Percentiles rank a stretch among this genome's conserved stretches.
Conservation (phyloP, 768 basidiomycete species). For the Floccularia luteovirens region DNA sequence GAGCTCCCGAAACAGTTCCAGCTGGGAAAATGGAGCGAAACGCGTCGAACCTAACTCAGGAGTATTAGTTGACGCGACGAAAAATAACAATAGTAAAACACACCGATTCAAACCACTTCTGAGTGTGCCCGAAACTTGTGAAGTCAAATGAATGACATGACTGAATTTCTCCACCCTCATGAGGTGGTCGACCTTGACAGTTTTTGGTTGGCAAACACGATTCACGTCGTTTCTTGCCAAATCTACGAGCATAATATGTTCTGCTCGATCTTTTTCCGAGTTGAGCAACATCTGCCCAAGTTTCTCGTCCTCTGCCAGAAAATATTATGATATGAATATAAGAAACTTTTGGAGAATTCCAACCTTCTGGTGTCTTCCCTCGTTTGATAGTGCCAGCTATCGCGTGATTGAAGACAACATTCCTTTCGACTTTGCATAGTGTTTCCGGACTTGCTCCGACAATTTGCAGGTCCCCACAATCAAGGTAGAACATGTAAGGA, state of each 20-base stretch:
- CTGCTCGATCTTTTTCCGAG: conserved; percentile 93
- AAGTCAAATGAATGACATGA: conserved; percentile 96
- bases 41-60: conserved; percentile 74
- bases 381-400: conserved; percentile 93
- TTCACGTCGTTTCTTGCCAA: conserved; percentile 98
- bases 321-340: conserved; percentile 7
- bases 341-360: conserved; percentile 12
- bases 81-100: background rate
- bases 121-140: conserved; percentile 84
- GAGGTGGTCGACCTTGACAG: conserved; percentile 92
- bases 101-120: conserved; percentile 82
- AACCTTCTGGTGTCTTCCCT: conserved; percentile 82
- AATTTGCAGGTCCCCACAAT: conserved; percentile 88
- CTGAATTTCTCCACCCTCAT: conserved; percentile 95
- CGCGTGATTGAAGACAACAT: conserved; percentile 94
- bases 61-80: conserved; percentile 4
- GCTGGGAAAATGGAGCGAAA: conserved; percentile 99
- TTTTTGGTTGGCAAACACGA: conserved; percentile 89
- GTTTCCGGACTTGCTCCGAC: conserved; percentile 99
- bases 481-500: conserved; percentile 98
- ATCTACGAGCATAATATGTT: conserved; percentile 99
- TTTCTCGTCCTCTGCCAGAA: conserved; percentile 72
- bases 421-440: conserved; percentile 88
- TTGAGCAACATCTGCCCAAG: conserved; percentile 67
- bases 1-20: conserved; percentile 97